phyloP scores from a whole-genome alignment of 768 basidiomycete genomes.

The Imleria badia region DNA sequence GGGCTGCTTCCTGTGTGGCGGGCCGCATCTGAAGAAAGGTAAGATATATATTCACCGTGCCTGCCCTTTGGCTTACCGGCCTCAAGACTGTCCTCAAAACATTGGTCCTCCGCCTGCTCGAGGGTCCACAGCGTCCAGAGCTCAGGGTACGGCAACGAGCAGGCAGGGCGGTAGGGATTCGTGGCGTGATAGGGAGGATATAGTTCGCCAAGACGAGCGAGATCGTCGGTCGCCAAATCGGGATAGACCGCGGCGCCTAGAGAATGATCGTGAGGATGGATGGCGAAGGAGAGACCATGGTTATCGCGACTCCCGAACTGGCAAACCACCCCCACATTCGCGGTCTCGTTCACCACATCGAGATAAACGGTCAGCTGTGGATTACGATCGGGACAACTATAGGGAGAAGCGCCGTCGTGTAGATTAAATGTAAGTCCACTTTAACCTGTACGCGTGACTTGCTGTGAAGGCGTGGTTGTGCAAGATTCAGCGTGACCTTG shows the following conservation, averaged over 20 bases:
- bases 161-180: slow-evolving; percentile 35
- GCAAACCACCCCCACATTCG: slow-evolving; percentile 27
- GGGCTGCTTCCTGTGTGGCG: slow-evolving; percentile 93
- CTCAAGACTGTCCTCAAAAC: slow-evolving; percentile 53
- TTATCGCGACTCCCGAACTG: slow-evolving; percentile 15
- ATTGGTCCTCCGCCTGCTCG: slow-evolving; percentile 37
- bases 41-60: background rate
- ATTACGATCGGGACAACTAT: slow-evolving; percentile 36
- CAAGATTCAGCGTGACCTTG: background rate
- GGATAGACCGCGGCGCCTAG: slow-evolving; percentile 25
- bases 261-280: slow-evolving; percentile 23
- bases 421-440: slow-evolving; percentile 39
- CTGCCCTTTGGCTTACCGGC: slow-evolving; percentile 5
- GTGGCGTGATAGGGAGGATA: slow-evolving; percentile 37
- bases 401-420: slow-evolving; percentile 58
- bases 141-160: slow-evolving; percentile 34
- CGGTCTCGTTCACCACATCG: slow-evolving; percentile 36
- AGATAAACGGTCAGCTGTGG: slow-evolving; percentile 22
- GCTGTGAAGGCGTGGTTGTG: background rate
- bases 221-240: slow-evolving; percentile 26
- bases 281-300: slow-evolving; percentile 17
- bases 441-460: slow-evolving; percentile 3
- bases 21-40: slow-evolving; percentile 93
- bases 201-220: slow-evolving; percentile 8
- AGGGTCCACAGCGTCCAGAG: slow-evolving; percentile 27